These are phyloP conservation scores for Quercus ilex DNA, from an alignment of 306 rosid species.

Conservation along the genomic window DNA sequence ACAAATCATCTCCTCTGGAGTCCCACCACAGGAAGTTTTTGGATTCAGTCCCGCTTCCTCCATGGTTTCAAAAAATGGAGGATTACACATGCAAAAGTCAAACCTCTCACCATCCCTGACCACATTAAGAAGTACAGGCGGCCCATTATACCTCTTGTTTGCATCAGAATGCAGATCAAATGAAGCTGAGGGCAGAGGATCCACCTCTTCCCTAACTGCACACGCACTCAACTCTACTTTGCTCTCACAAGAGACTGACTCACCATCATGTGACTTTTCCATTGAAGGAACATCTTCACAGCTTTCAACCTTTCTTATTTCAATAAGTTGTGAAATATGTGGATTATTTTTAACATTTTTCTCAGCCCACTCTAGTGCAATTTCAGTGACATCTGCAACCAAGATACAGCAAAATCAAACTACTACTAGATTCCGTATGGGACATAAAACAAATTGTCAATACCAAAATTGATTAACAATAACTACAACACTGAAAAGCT, in stretches of 20 bases:
- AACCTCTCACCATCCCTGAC: conserved; percentile 73
- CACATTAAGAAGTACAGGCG: conserved; percentile 73
- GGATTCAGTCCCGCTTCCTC: conserved; percentile 87
- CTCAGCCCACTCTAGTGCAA: conserved; percentile 85
- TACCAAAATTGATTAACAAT: not conserved
- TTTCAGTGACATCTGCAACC: conserved; percentile 74
- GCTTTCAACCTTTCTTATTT: conserved; percentile 67
- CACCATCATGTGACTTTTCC: conserved; percentile 30
- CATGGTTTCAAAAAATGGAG: conserved; percentile 85
- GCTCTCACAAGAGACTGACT: conserved; percentile 11
- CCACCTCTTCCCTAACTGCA: conserved; percentile 27
- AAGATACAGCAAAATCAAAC: conserved; percentile 9
- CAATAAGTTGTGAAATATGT: conserved; percentile 62
- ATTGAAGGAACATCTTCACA: conserved; percentile 6
- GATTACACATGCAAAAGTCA: conserved; percentile 98
- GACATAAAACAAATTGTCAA: conserved; percentile 4
- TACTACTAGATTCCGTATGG: not conserved
- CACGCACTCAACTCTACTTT: conserved; percentile 14
- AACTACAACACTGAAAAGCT: conserved; percentile 2
- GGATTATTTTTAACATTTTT: conserved; percentile 65
- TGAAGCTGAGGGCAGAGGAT: conserved; percentile 27
- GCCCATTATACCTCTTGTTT: conserved; percentile 50
- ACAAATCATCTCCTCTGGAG: conserved; percentile 75
- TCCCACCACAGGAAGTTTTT: conserved; percentile 84
- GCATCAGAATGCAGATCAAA: conserved; percentile 21